phyloP scores from a whole-genome alignment of 176 grass and related monocot genomes.

The Poa pratensis region DNA sequence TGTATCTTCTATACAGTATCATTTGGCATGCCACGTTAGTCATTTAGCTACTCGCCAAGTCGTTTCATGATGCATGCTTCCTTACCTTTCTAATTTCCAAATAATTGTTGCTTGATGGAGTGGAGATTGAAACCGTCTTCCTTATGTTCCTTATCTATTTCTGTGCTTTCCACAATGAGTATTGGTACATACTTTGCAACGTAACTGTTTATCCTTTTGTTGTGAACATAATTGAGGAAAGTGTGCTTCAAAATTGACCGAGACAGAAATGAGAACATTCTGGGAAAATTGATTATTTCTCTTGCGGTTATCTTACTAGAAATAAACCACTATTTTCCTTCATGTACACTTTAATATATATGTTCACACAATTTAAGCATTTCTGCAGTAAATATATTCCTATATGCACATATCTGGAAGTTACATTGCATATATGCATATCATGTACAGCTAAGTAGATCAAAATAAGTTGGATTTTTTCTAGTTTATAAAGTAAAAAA shows the following conservation, averaged over 20 bases:
- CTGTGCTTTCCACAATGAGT: background rate
- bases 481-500: background rate
- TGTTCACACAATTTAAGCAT: background rate
- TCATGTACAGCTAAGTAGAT: background rate
- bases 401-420: background rate
- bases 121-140: background rate
- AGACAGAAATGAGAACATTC: constrained; percentile 18
- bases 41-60: too few relatives aligned
- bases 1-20: too few relatives aligned
- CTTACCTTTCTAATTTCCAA: background rate
- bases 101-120: constrained; percentile 16
- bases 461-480: background rate
- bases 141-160: background rate
- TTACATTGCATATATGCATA: constrained; percentile 8
- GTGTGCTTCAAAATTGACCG: background rate
- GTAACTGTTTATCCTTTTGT: background rate
- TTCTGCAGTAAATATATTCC: background rate
- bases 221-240: background rate
- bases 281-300: background rate
- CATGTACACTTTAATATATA: background rate
- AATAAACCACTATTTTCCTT: background rate
- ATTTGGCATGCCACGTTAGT: too few relatives aligned
- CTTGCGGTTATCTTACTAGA: constrained; percentile 5
- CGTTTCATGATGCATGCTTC: background rate
- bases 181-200: background rate